Evolutionary conservation across 306 rosid genomes (phyloP), one percentile per base, ranked within the genome.

Genomic region (Begonia masoniana): DNA sequence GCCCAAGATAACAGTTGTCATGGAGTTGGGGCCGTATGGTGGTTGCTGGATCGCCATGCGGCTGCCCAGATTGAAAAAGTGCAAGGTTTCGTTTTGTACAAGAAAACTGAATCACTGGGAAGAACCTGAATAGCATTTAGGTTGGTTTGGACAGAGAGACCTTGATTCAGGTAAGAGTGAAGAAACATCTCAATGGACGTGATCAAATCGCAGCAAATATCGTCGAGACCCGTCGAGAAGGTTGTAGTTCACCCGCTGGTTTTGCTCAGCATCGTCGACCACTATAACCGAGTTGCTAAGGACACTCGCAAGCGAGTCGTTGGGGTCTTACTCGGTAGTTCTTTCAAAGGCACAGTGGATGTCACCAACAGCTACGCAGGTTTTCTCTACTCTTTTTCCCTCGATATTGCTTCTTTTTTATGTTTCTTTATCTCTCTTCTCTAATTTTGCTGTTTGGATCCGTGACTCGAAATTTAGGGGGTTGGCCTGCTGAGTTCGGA

Each of bases 341-440:
- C 94, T 13, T 74, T 72, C 70, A 80, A 68, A 61, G 94, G 96
- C 74, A 71, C 76, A 55, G 96, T 83, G 39, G 96, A 87, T 12
- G 87, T 87, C 64, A 59, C 89, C 78, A 87, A 80, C 62, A 76
- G 94, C 67, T 87, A 87, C 60, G 96, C 96, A 11, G 96, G 94
- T 87, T 46, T 21, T 52, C 52, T 13, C 19, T 8, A 0, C 31
- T 13, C 26, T 43, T 41, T 67, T 66, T 13, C 13, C 50, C 41
- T 60, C 56, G 9, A 31, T 31, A 15, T 55, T 59, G 12, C n/a
- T 42, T 9, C 14, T 36, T 45, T 39, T 12, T 13, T n/a, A 7
- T n/a, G 15, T 14, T 41, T 45, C 51, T 13, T 16, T 43, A 24
- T 57, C 19, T 26, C 45, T 57, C 23, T 41, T 39, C 9, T 26